Evolutionary conservation across 2,329 filamentous ascomycete genomes (phyloP), one percentile per base, ranked within the genome.

Genomic region (Ophiostoma fasciatum): DNA sequence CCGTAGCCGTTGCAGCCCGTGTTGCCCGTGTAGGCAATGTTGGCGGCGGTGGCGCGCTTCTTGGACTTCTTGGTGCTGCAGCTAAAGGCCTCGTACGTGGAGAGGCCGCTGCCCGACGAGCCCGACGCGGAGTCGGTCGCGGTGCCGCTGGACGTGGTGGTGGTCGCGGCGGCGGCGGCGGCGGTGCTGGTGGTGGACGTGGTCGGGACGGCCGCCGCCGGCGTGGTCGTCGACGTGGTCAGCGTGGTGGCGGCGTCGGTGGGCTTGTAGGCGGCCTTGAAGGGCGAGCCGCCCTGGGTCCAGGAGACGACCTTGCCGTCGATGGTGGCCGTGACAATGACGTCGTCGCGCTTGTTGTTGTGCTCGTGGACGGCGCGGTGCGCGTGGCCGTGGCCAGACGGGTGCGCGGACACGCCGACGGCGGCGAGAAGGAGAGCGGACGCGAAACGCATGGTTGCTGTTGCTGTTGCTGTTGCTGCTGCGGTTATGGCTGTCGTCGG

Each of bases 161-260:
- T 27, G 26, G 27, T 12, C 20, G 32, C 21, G 8, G 36, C 19
- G 13, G 35, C 20, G 26, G 30, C 31, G 21, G 27, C 21, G 26
- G 7, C 10, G 3, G 14, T 82, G 68, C 83, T 83, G 56, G 77
- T 74, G 67, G 85, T 83, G 51, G 57, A 57, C 46, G 57, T 35
- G 20, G 44, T 32, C n/a, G 31, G 38, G 17, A 41, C 43, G 38
- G 36, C 25, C 18, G 37, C 19, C 2, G 28, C 10, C 6, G 39
- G 20, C 13, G 43, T 13, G 4, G 39, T 32, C 11, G 38, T 10
- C 13, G 44, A 17, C 28, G 38, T 33, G 28, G 46, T 32, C 22
- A 46, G 31, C 8, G 48, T 32, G 21, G 38, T 31, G 25, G 41
- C 35, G 4, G 32, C 22, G 5, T 39, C 17, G 31, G 44, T 42